Base-by-base conservation (phyloP, 2,329 filamentous ascomycete genomes). In the Scytalidium lignicola region DNA sequence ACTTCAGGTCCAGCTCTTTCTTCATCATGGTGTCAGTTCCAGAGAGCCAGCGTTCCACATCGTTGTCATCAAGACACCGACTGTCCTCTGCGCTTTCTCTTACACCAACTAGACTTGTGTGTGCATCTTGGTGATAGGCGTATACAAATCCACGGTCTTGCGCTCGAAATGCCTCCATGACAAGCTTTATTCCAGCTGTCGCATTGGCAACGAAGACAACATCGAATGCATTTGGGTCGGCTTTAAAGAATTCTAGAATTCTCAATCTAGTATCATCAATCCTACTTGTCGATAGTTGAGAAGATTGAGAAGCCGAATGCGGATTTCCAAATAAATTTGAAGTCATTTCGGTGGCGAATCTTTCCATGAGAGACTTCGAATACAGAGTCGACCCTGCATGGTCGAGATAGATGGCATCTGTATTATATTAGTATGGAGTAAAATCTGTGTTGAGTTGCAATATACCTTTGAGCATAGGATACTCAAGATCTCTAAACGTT, bases 321-420 rank as follows among this genome's bases (percentile, higher is more conserved):
- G 92, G 92, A 55, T 97, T 97, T 32, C 91, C 92, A 58, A 91
- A 90, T 0, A 97, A 73, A 58, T 83, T 87, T 3, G 79, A 74
- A 21, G 85, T 84, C 77, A 96, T 85, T 51, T 93, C 88, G 12
- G 71, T 67, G 13, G 88, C 82, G 68, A 95, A 96, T 20, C 72
- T 74, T 56, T 92, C 86, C 66, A 97, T 83, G 20, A 93, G 70
- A 23, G 88, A 90, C 65, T 86, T 92, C 40, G 90, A 75, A 63
- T 87, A 89, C 1, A 87, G 74, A 0, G 91, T 92, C n/a, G 89
- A 88, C n/a, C 90, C 92, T 0, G 90, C 90, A 85, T 97, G 91
- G 60, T 97, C 92, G 49, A 97, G 83, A 66, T 96, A 97, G 43
- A 83, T 75, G 5, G 80, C 81, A 48, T 79, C 88, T 91, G 48